Conservation (phyloP, 495 filamentous ascomycete species). For the Usnea hakonensis region DNA sequence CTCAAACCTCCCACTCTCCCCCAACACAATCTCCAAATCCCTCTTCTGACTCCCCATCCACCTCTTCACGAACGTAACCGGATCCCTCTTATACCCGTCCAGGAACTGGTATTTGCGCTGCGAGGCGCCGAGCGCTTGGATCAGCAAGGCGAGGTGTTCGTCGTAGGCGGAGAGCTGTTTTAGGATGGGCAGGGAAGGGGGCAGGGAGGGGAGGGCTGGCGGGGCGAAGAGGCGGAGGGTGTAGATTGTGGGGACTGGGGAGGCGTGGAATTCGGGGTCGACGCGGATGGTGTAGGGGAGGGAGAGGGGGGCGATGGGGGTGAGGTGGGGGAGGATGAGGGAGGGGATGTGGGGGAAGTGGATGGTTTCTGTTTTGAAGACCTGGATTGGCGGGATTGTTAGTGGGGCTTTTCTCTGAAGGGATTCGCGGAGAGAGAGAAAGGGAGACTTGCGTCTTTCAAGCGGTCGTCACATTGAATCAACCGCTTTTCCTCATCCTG, state of each 20-base stretch:
- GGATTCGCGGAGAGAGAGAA: neutral
- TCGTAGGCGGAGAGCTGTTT: slow-evolving; percentile 66
- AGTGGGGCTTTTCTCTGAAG: slow-evolving; percentile 16
- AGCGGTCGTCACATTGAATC: slow-evolving; percentile 77
- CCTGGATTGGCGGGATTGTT: slow-evolving; percentile 38
- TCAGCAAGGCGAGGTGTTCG: slow-evolving; percentile 70
- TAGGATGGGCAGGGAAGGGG: slow-evolving; percentile 52
- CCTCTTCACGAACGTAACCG: slow-evolving; percentile 66
- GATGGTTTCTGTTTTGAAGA: slow-evolving; percentile 70
- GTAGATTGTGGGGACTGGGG: slow-evolving; percentile 66
- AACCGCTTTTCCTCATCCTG: slow-evolving; percentile 90
- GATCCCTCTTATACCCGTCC: slow-evolving; percentile 65
- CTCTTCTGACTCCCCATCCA: slow-evolving; percentile 86
- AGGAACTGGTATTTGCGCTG: slow-evolving; percentile 85
- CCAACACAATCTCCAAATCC: slow-evolving; percentile 82
- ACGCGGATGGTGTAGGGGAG: slow-evolving; percentile 91
- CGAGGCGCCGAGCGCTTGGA: slow-evolving; percentile 68
- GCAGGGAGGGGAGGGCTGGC: slow-evolving; percentile 60
- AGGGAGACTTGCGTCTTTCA: slow-evolving; percentile 55
- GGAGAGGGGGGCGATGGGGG: slow-evolving; percentile 70
- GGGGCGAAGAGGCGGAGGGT: slow-evolving; percentile 73
- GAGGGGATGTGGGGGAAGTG: slow-evolving; percentile 86
- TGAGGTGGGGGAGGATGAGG: slow-evolving; percentile 63
- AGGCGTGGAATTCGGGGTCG: slow-evolving; percentile 70
- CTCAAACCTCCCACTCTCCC: slow-evolving; percentile 64